Conservation (phyloP, 345 rosid species). For the Hypericum perforatum region DNA sequence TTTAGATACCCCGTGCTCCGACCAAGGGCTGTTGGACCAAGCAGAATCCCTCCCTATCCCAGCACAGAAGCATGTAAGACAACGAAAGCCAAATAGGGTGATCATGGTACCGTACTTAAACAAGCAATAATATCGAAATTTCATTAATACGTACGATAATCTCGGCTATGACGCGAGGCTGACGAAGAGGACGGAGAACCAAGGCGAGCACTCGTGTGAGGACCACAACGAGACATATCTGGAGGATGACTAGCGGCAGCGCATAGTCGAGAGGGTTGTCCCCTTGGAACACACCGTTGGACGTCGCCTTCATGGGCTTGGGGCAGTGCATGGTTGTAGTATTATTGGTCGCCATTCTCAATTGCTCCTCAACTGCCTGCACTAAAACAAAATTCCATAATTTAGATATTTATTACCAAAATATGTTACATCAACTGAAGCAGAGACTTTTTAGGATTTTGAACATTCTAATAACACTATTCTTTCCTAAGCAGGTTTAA, state of each 20-base stretch:
- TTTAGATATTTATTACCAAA: too few species aligned
- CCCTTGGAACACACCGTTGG: constrained; percentile 62
- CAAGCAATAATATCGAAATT: too few species aligned
- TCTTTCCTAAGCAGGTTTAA: too few species aligned
- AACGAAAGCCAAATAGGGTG: too few species aligned
- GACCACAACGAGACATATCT: constrained; percentile 52
- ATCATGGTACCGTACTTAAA: too few species aligned
- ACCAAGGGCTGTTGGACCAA: constrained; percentile 81
- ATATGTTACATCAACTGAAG: too few species aligned
- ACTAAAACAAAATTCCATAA: too few species aligned
- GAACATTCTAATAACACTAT: too few species aligned
- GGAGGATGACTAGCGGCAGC: constrained; percentile 62
- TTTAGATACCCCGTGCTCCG: constrained; percentile 38
- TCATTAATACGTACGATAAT: constrained; percentile 40
- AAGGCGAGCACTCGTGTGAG: constrained; percentile 50
- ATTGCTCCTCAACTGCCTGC: too few species aligned
- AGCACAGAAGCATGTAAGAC: not conserved
- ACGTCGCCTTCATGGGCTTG: constrained; percentile 57
- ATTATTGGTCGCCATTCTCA: too few species aligned
- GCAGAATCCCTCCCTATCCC: constrained; percentile 65
- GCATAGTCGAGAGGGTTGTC: constrained; percentile 71
- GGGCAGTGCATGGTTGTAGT: constrained; percentile 16
- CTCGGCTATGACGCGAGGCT: constrained; percentile 76
- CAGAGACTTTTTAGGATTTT: too few species aligned
- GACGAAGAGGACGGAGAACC: constrained; percentile 51